These are phyloP conservation scores for Sicyos baderoa DNA, from an alignment of 306 rosid genomes.

Conservation along the genomic window DNA sequence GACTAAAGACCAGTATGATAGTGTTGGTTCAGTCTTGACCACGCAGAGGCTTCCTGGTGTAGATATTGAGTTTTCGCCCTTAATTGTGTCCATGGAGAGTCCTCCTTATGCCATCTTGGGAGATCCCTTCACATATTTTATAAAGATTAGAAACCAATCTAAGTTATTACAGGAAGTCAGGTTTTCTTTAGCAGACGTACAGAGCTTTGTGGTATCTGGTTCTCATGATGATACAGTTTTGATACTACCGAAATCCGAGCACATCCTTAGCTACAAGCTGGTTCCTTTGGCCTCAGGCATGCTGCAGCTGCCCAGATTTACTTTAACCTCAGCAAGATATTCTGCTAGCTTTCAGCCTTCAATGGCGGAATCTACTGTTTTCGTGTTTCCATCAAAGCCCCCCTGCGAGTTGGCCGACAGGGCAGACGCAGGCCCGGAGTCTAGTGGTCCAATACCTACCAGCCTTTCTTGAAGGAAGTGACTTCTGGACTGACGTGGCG, in stretches of 20 bases:
- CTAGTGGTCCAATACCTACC: constrained; percentile 37
- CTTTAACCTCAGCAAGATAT: constrained; percentile 64
- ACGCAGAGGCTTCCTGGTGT: constrained; percentile 55
- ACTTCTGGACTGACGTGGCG: constrained; percentile 12
- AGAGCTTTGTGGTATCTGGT: constrained; percentile 79
- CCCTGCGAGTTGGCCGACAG: constrained; percentile 41
- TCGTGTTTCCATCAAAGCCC: constrained; percentile 81
- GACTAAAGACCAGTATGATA: constrained; percentile 34
- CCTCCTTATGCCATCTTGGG: constrained; percentile 81
- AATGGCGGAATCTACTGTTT: constrained; percentile 36
- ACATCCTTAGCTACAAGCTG: constrained; percentile 66
- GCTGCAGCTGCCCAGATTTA: constrained; percentile 71
- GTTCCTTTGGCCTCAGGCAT: constrained; percentile 79
- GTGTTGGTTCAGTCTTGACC: constrained; percentile 45
- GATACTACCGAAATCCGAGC: constrained; percentile 81
- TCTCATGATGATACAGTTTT: constrained; percentile 60
- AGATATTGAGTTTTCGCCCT: constrained; percentile 57
- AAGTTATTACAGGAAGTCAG: constrained; percentile 74
- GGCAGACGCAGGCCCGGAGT: constrained; percentile 34
- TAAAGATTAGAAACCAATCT: constrained; percentile 65
- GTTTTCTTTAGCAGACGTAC: constrained; percentile 64
- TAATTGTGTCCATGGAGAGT: constrained; percentile 76
- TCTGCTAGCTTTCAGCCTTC: constrained; percentile 65
- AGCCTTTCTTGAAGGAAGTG: constrained; percentile 15
- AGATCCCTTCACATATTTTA: constrained; percentile 66